Evolutionary conservation across 495 filamentous ascomycete genomes (phyloP).

Genomic region (Trichoderma gamsii): DNA sequence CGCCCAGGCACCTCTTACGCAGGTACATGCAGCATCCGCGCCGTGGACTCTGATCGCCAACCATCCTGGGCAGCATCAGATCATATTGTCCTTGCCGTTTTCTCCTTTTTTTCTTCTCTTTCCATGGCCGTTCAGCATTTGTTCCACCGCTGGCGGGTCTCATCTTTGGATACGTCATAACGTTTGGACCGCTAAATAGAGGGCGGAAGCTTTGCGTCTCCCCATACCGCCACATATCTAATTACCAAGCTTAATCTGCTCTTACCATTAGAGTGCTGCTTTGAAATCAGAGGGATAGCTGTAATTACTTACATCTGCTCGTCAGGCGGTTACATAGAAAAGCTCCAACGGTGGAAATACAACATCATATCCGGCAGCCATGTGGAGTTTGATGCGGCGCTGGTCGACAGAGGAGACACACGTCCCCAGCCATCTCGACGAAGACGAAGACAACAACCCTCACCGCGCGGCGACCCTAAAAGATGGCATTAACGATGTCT

Average conservation of each 20-base stretch:
- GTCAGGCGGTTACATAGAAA: neutral
- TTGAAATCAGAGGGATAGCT: neutral
- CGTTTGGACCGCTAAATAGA: neutral
- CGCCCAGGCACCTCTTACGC: neutral
- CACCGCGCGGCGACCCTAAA: constrained; percentile 20
- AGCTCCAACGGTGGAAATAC: neutral
- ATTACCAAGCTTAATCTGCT: no score
- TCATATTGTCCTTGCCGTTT: neutral
- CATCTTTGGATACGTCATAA: constrained; percentile 10
- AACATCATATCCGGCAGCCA: constrained; percentile 8
- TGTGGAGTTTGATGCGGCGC: constrained; percentile 34
- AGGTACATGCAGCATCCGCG: constrained; percentile 1
- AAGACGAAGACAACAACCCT: constrained; percentile 24
- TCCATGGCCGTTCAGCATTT: constrained; percentile 5
- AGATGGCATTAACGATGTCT: constrained; percentile 37
- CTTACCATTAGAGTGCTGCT: no score
- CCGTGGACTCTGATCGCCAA: neutral
- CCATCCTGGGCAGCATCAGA: neutral
- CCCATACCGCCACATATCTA: neutral
- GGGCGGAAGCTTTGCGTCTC: neutral
- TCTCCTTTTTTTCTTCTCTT: neutral
- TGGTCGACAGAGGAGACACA: constrained; percentile 27
- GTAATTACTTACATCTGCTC: neutral
- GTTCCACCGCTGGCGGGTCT: constrained; percentile 5
- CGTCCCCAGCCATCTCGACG: constrained; percentile 16